Evolutionary conservation across 2,329 filamentous ascomycete species (phyloP), one percentile per base, ranked within the genome.

Genomic region (Ophidiomyces ophidiicola): DNA sequence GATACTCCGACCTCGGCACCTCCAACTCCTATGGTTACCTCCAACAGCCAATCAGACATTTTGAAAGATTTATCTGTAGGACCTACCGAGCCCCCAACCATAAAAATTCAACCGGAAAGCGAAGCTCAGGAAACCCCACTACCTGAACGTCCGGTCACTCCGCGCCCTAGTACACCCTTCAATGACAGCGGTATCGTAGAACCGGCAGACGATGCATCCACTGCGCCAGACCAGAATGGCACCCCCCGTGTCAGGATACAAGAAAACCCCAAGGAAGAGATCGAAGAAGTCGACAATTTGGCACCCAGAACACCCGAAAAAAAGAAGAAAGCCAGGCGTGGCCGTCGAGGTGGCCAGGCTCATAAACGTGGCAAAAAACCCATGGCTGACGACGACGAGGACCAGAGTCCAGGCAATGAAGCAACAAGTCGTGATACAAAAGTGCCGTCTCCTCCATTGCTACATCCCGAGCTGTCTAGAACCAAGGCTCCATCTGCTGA

Each of bases 341-440:
- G 82, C 3, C 70, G 74, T n/a, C 72, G 82, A 33, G 82, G 80
- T 15, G 81, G 82, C 2, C 71, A 80, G 54, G 76, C 80, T 44
- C 72, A 74, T 45, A 74, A 74, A 43, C 62, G 61, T 18, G 58
- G 57, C 36, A 63, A 57, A 32, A 78, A 74, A 47, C 68, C 66
- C 10, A 69, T 70, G 40, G 65, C 66, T 31, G 69, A 71, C 34
- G 60, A 61, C 4, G 71, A 76, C 8, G 53, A 54, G 0, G 69
- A 67, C 8, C 76, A 80, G 11, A 73, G 78, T 51, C 71, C 71
- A 21, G 59, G 28, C 10, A 39, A 38, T 14, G 23, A 34, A 5
- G 21, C 30, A 10, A 31, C 20, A 3, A 15, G 28, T 21, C 34
- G 31, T 6, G 20, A 30, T 10, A 20, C 78, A 12, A 74, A 56